A percentile compares a stretch with the other conserved stretches of the same genome.
Evolutionary conservation across 805 yeast genomes (phyloP).

Genomic region (Ogataea dorogensis): DNA sequence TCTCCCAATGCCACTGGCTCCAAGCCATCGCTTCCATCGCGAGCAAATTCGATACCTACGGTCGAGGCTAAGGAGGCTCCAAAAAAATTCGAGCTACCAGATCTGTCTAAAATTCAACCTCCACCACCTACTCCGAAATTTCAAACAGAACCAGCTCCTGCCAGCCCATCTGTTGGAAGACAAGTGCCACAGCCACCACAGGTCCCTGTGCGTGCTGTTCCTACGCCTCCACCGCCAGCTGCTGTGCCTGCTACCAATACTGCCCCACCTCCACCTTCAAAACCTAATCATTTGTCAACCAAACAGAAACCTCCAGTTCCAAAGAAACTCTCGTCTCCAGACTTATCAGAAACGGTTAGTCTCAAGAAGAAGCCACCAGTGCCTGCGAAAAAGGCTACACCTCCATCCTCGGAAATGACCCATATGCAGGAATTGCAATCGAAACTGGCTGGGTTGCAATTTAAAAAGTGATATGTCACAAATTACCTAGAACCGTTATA

Average conservation of each 20-base stretch:
- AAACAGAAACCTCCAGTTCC: constrained; percentile 15
- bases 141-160: constrained; percentile 5
- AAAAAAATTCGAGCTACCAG: constrained; percentile 25
- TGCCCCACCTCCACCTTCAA: constrained; percentile 7
- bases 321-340: constrained; percentile 1
- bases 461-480: constrained; percentile 15
- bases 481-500: not conserved
- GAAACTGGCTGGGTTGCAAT: constrained; percentile 26
- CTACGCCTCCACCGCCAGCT: constrained; percentile 23
- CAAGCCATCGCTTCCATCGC: constrained; percentile 15
- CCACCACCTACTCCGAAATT: constrained; percentile 27
- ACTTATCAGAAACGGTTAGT: constrained; percentile 1
- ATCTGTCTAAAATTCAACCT: constrained; percentile 29
- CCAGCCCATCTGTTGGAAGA: constrained; percentile 6
- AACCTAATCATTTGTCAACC: constrained; percentile 9
- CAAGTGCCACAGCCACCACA: constrained; percentile 3
- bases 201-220: constrained; percentile 15
- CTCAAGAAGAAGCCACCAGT: constrained; percentile 13
- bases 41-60: constrained; percentile 9
- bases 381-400: constrained; percentile 16
- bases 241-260: constrained; percentile 9
- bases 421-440: constrained; percentile 35
- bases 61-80: constrained; percentile 12
- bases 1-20: constrained; percentile 12
- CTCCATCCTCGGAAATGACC: constrained; percentile 5